These are phyloP conservation scores for Meyerozyma athensensis DNA, from an alignment of 1,139 yeast genomes.

Conservation along the genomic window DNA sequence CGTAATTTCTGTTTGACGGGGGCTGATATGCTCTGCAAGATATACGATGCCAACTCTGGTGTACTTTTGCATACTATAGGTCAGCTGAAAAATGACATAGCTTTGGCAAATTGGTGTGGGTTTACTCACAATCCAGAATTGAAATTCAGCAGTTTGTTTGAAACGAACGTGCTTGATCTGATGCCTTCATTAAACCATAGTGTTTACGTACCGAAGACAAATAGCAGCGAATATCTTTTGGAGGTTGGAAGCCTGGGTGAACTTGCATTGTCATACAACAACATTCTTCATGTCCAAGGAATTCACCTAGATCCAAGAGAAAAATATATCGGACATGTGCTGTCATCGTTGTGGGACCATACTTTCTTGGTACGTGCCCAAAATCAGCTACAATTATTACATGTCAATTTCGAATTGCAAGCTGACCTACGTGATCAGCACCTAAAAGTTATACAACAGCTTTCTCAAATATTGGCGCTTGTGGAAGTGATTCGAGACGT, in stretches of 20 bases:
- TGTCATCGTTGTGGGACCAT: neutral
- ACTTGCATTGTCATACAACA: slow-evolving; percentile 2
- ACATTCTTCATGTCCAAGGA: neutral
- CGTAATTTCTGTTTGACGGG: slow-evolving; percentile 43
- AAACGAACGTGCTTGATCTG: slow-evolving; percentile 18
- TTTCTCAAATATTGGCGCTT: slow-evolving; percentile 30
- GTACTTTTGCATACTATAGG: slow-evolving; percentile 24
- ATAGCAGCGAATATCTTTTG: slow-evolving; percentile 6
- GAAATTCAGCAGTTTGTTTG: slow-evolving; percentile 31
- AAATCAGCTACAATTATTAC: slow-evolving; percentile 13
- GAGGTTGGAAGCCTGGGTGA: slow-evolving; percentile 1
- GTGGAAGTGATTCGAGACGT: slow-evolving; percentile 34
- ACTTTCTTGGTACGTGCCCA: slow-evolving; percentile 4
- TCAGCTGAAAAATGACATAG: slow-evolving; percentile 8
- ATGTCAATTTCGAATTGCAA: slow-evolving; percentile 6
- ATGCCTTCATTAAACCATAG: slow-evolving; percentile 14
- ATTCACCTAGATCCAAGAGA: neutral
- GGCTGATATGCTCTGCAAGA: slow-evolving; percentile 37
- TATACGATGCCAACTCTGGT: slow-evolving; percentile 50
- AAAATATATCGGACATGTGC: neutral
- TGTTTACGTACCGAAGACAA: slow-evolving; percentile 6
- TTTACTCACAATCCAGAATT: slow-evolving; percentile 22
- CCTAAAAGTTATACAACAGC: slow-evolving; percentile 20
- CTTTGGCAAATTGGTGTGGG: slow-evolving; percentile 24
- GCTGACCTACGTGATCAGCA: slow-evolving; percentile 11